Conservation (phyloP, 345 rosid genomes). For the Corymbia maculata region DNA sequence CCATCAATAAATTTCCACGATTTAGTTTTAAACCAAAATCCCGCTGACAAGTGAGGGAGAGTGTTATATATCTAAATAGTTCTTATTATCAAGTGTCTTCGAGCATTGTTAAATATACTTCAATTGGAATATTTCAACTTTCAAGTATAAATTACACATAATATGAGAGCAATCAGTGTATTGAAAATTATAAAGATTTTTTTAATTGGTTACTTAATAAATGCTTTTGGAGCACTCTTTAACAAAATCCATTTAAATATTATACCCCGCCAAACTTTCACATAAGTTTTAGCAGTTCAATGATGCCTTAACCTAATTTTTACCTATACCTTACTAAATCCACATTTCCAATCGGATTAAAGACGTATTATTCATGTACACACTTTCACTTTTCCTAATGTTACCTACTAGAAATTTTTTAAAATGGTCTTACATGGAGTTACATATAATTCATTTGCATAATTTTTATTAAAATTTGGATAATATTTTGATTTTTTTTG, state of each 20-base stretch:
- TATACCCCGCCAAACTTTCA: not conserved
- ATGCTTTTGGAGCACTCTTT: not conserved
- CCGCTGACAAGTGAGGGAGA: not conserved
- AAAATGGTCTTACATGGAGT: not conserved
- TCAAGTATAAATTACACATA: not conserved
- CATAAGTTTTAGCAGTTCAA: not conserved
- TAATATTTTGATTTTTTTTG: not conserved
- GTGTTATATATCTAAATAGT: not conserved
- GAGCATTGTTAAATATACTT: not conserved
- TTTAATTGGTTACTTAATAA: not conserved
- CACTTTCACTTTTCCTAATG: not conserved
- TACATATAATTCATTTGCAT: not conserved
- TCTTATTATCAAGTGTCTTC: not conserved
- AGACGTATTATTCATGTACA: not conserved
- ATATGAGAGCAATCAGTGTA: not conserved
- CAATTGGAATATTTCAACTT: not conserved
- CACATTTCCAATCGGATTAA: not conserved
- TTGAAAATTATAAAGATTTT: not conserved
- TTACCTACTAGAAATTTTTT: not conserved
- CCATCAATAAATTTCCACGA: not conserved
- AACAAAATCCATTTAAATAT: not conserved
- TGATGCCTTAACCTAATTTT: not conserved
- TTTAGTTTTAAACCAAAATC: not conserved
- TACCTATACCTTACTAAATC: not conserved
- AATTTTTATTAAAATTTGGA: not conserved